Evolutionary conservation across 140 eudicot species (phyloP), one percentile per base, ranked within the genome.

Genomic region (Bidens hawaiensis): DNA sequence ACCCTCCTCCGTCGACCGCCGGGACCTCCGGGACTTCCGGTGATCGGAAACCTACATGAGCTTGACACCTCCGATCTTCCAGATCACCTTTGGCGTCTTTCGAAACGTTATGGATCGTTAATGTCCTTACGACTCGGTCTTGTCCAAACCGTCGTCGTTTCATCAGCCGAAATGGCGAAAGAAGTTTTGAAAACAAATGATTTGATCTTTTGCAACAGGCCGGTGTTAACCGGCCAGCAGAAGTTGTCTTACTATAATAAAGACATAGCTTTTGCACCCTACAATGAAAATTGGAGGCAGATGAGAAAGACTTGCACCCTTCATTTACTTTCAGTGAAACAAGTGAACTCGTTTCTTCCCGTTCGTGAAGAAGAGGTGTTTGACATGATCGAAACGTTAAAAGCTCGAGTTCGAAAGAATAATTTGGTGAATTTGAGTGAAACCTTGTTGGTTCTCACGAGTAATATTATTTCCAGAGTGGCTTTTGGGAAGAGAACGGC

Each of bases 41-140:
- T 82, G 4, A 66, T 82, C 9, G 89, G 89, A 15, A 75, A 79
- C 74, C 66, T 82, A 0, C 89, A 82, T 43, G 80, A 82, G 30
- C 78, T 82, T 10, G 57, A 79, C n/a, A 60, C 36, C 14, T 27
- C 68, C 16, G 12, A 50, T 24, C 78, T 80, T 3, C 56, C 76
- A 1, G 67, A 23, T 42, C 22, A 79, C 5, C 70, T 82, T 36
- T 71, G 55, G 40, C 61, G 16, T 15, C 76, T 79, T 22, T 68
- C 85, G 3, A 24, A 59, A 16, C 23, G 12, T 16, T 56, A 75
- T 10, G 85, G 85, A 4, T 72, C 81, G 0, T 68, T 82, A 14
- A 74, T 78, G 81, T 70, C 75, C 45, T 28, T 82, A 0, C 70
- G 68, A 11, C 75, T 82, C 7, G 83, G 83, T 38, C 23, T 15